Base-by-base conservation (phyloP, 164 flowering plant genomes). In the Houttuynia cordata region DNA sequence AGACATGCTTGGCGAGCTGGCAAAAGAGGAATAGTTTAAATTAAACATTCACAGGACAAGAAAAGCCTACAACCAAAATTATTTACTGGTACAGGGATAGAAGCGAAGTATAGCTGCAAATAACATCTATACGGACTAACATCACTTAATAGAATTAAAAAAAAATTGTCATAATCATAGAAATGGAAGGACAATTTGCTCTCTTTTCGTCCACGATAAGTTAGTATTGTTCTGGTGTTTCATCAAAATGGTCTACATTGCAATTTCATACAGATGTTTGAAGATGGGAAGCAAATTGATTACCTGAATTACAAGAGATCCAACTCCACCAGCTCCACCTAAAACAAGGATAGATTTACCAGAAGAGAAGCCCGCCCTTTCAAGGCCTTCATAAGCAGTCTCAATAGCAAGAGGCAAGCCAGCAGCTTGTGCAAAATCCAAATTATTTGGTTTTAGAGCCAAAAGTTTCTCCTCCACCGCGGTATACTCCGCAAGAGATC, bases 241-340 rank as follows among this genome's bases (percentile, higher is more conserved):
- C 37, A 30, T 30, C 37, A 30, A 30, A 2, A 30, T 30, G 37
- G n/a, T n/a, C n/a, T 30, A 30, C 37, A 6, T 12, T 45, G 49
- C 17, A 45, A 45, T 10, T 45, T 10, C 49, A 45, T 0, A 45
- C 49, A 12, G 17, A 45, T 45, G 49, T 45, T 45, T 12, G 49
- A 30, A 30, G 13, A 45, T 41, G 49, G 17, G 14, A 49, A 19
- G 34, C 2, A 18, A 25, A 39, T n/a, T n/a, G n/a, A n/a, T 58
- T 71, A 91, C 99, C 97, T 91, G 97, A 70, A 94, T 87, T n/a
- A 80, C 96, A 1, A 91, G 71, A 57, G 83, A 77, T 67, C 97
- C 99, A 73, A 94, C 99, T 57, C 99, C 99, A 63, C 99, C 99
- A 60, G 99, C 86, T 56, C 99, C 99, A 58, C 85, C 86, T 65